Conservation (phyloP, 169 alveolate species). For the Cryptosporidium parvum region DNA sequence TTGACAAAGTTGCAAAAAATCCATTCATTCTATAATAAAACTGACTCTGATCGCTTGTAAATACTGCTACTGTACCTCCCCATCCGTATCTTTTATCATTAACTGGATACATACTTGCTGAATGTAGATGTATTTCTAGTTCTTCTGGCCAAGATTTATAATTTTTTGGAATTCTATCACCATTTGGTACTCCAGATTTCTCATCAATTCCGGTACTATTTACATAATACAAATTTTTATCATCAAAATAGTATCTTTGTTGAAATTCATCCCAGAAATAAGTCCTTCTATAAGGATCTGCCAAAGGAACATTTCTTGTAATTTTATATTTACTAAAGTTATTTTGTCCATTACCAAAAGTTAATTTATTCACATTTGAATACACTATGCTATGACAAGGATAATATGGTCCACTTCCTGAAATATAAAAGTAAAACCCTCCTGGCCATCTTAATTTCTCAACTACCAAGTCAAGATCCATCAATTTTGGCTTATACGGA, state of each 20-base stretch:
- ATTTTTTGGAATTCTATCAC: slow-evolving; percentile 45
- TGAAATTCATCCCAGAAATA: slow-evolving; percentile 46
- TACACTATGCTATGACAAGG: slow-evolving; percentile 32
- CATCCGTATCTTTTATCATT: neutral
- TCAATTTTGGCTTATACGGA: slow-evolving; percentile 26
- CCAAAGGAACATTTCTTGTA: slow-evolving; percentile 68
- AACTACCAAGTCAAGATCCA: slow-evolving; percentile 45
- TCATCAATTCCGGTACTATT: slow-evolving; percentile 68
- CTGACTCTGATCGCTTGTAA: slow-evolving; percentile 35
- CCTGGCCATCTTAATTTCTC: slow-evolving; percentile 74
- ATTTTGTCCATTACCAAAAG: slow-evolving; percentile 16
- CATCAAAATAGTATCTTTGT: slow-evolving; percentile 25
- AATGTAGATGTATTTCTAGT: slow-evolving; percentile 38
- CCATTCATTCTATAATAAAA: slow-evolving; percentile 57
- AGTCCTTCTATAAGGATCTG: slow-evolving; percentile 58
- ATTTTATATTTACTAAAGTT: slow-evolving; percentile 15
- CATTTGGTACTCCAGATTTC: slow-evolving; percentile 50
- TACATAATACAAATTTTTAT: slow-evolving; percentile 52
- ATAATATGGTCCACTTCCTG: slow-evolving; percentile 68
- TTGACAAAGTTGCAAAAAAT: slow-evolving; percentile 1
- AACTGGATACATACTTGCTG: slow-evolving; percentile 66
- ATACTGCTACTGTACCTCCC: slow-evolving; percentile 63
- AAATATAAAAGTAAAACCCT: slow-evolving; percentile 64
- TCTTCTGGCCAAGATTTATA: slow-evolving; percentile 54
- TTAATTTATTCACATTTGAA: slow-evolving; percentile 13